phyloP scores from a whole-genome alignment of 257 asterid genomes.

The Jaltomata sinuosa region DNA sequence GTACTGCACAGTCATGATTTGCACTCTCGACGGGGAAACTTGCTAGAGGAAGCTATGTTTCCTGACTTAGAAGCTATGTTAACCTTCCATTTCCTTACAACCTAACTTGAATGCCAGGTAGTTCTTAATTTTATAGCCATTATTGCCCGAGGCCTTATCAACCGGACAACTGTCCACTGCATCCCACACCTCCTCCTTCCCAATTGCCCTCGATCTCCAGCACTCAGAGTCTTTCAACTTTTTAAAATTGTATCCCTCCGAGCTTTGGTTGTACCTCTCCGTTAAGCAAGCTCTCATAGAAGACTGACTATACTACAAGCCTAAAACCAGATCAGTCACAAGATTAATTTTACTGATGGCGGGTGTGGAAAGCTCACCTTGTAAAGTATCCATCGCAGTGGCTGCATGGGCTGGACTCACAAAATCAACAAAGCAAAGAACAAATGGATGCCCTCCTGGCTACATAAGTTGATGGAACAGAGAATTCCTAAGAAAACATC shows the following conservation, averaged over 20 bases:
- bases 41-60: background rate
- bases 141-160: background rate
- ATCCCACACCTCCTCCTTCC: background rate
- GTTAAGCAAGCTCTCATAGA: background rate
- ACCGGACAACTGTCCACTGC: background rate
- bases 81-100: background rate
- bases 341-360: background rate
- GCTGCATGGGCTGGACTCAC: constrained; percentile 78
- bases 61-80: background rate
- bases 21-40: background rate
- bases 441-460: constrained; percentile 64
- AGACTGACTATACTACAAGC: background rate
- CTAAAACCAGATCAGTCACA: background rate
- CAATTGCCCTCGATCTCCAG: background rate
- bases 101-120: background rate
- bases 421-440: constrained; percentile 82
- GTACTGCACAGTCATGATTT: background rate
- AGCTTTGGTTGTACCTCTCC: background rate
- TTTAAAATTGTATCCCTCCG: background rate
- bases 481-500: background rate
- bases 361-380: constrained; percentile 31
- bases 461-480: constrained; percentile 21
- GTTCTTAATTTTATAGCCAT: background rate
- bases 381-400: constrained; percentile 67
- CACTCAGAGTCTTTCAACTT: background rate